phyloP scores from a whole-genome alignment of 129 eudicot species.

The Escallonia herrerae region DNA sequence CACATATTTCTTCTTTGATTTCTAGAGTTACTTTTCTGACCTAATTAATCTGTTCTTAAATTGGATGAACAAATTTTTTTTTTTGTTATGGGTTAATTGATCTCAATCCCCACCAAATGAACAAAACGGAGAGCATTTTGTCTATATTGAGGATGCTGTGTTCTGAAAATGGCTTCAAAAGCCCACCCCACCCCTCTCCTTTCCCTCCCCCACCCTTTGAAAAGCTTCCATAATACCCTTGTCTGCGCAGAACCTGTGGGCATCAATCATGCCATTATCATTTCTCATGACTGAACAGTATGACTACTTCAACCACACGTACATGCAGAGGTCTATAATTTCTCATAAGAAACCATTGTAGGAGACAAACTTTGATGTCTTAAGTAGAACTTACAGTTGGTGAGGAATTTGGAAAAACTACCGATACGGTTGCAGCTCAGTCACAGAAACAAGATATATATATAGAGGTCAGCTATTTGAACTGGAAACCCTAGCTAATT shows the following conservation, averaged over 20 bases:
- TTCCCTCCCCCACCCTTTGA: not conserved
- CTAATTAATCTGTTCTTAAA: no score
- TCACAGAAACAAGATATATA: not conserved
- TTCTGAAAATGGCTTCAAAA: not conserved
- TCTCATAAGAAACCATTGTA: no score
- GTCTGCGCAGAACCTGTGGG: constrained; percentile 19
- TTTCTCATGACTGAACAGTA: constrained; percentile 15
- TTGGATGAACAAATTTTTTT: no score
- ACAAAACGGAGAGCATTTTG: not conserved
- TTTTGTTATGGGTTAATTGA: constrained; percentile 3
- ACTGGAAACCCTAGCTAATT: not conserved
- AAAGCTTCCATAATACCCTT: constrained; percentile 2
- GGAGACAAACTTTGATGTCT: no score
- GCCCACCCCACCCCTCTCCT: not conserved
- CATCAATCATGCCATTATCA: constrained; percentile 12
- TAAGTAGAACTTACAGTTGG: no score
- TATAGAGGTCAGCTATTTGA: not conserved
- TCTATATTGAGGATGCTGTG: not conserved
- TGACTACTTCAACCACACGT: not conserved
- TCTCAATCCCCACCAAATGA: not conserved
- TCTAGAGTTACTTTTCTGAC: no score
- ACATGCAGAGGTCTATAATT: no score
- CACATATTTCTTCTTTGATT: no score
- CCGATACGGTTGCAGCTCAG: not conserved
- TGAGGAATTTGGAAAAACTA: no score